Base-by-base conservation (phyloP, 2,329 filamentous ascomycete species). In the Cladobotryum mycophilum region DNA sequence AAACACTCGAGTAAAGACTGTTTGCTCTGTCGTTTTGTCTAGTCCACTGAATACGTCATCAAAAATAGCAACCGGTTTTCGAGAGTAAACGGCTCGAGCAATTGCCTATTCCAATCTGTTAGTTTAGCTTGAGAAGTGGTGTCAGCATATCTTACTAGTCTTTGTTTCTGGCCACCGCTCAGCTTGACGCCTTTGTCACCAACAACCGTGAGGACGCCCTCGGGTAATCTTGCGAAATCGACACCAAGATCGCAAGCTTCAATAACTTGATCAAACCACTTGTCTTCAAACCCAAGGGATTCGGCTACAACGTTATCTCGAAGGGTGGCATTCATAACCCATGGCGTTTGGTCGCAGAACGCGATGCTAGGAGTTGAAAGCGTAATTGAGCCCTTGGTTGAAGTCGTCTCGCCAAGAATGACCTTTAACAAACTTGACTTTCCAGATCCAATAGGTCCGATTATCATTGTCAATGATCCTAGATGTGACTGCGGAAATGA, bases 11-110 rank as follows among this genome's bases (percentile, higher is more conserved):
- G 56, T 56, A 51, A 74, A 74, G 1, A 75, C 69, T 5, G 63
- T 60, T 18, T 70, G 62, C 37, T 72, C 69, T 0, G 73, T 75
- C 3, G 68, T 61, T 12, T 66, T 64, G 47, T 74, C 71, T 2
- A 73, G 57, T 0, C 69, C 70, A 18, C 68, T 71, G 5, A 72
- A 65, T 1, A 70, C 64, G 33, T 72, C 70, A 15, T 72, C 69
- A 33, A 72, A 64, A 4, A 72, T 60, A 3, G 67, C 59, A 0
- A 71, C 54, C 1, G 55, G 58, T 5, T 65, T 67, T 9, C 60
- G 57, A 1, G 66, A 61, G 47, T 67, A 69, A 0, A 67, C 52
- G 2, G 66, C 65, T 6, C 66, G 63, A 12, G 66, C 66, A 6
- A 68, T 60, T 1, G 65, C 59, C 63, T 66, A 18, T 30, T 5